Evolutionary conservation across 441 rosid species (phyloP), one percentile per base, ranked within the genome.

Genomic region (Eutrema salsugineum): DNA sequence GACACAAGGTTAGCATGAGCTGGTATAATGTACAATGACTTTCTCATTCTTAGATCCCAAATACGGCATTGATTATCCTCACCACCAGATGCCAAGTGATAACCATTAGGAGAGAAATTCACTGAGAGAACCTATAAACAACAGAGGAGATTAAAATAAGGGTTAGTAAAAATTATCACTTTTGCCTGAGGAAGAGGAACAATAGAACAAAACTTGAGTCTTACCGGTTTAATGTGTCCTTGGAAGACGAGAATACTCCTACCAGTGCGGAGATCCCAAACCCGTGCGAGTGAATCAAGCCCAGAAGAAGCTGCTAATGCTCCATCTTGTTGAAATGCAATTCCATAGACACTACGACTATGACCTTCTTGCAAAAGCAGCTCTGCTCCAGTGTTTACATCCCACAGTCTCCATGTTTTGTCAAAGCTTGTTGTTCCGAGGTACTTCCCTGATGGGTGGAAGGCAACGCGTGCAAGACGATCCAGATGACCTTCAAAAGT

Each of bases 371-470:
- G 99, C 72, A 94, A 94, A 66, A 92, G 91, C 82, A 94, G 81
- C 84, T 90, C 97, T 33, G 68, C 80, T 20, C 97, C 97, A 33
- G 87, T 85, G 65, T 87, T 87, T 35, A 92, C 50, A 76, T 92
- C 98, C 97, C 98, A 91, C 65, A 92, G 71, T 82, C 99, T 89
- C 99, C 97, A 92, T 10, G 98, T 92, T 81, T 88, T 92, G 80
- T 94, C 99, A 70, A 85, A 94, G 83, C 97, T 89, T 49, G 99
- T 84, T 10, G 98, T 90, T n/a, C 91, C 98, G 48, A 94, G 74
- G 76, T 90, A 94, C 33, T 85, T 90, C 64, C 99, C 97, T 33
- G 96, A 89, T 56, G 99, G 97, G 84, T 92, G 99, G 79, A 94
- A 94, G 58, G 86, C 90, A 68, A 94, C 77, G 0, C 91, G 96